phyloP scores from a whole-genome alignment of 1,284 basidiomycete genomes.

The Ceraceosorus bombacis region DNA sequence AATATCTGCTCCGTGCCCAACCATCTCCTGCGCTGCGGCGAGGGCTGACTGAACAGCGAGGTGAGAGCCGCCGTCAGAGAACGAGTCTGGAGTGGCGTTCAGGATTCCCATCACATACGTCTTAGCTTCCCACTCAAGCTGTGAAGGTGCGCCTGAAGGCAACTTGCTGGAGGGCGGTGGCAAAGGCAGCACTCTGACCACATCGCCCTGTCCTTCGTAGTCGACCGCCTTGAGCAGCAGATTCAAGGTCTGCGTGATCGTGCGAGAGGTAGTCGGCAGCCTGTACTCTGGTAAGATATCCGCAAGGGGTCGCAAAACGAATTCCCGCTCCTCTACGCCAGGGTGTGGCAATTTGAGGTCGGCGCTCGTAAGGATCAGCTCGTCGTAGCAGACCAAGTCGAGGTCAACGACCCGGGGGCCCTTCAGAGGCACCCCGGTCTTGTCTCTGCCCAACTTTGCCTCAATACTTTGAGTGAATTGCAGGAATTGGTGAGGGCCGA shows the following conservation, averaged over 20 bases:
- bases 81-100: conserved; percentile 92
- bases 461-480: conserved; percentile 69
- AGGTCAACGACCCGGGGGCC: conserved; percentile 86
- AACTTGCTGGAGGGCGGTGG: conserved; percentile 14
- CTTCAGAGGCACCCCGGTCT: conserved; percentile 62
- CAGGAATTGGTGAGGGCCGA: conserved; percentile 62
- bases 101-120: conserved; percentile 87
- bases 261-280: conserved; percentile 38
- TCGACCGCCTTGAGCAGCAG: conserved; percentile 31
- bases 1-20: conserved; percentile 57
- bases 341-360: conserved; percentile 78
- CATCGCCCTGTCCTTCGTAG: conserved; percentile 20
- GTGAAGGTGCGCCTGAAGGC: conserved; percentile 1
- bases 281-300: conserved; percentile 54
- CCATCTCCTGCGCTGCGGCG: conserved; percentile 26
- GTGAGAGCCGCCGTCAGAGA: conserved; percentile 73
- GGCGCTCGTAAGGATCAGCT: conserved; percentile 61
- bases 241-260: conserved; percentile 32
- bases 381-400: conserved; percentile 76
- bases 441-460: conserved; percentile 66
- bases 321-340: conserved; percentile 73
- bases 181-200: conserved; percentile 29
- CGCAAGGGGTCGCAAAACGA: conserved; percentile 76
- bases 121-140: conserved; percentile 36
- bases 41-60: conserved; percentile 32